Percentiles rank a stretch among this genome's conserved stretches.
These are phyloP conservation scores for Santalum album DNA, from an alignment of 164 flowering plant genomes.

Conservation along the genomic window DNA sequence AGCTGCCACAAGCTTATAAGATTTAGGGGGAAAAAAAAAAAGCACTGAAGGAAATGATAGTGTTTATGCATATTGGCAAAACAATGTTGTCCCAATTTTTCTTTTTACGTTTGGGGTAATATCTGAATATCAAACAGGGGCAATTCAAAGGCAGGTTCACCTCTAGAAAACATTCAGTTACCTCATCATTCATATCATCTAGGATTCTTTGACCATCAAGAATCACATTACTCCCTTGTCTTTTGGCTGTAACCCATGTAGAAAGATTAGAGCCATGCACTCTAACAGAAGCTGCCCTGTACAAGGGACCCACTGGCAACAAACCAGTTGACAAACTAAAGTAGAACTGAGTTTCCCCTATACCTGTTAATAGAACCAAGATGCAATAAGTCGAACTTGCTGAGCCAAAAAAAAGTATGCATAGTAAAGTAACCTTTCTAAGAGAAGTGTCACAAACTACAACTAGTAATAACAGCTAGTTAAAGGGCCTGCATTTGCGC, in stretches of 20 bases:
- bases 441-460: too few relatives aligned
- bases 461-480: too few relatives aligned
- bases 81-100: too few relatives aligned
- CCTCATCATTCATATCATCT: slow-evolving; percentile 42
- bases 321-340: slow-evolving; percentile 45
- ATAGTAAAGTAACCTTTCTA: too few relatives aligned
- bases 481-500: too few relatives aligned
- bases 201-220: slow-evolving; percentile 59
- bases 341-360: slow-evolving; percentile 50
- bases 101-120: too few relatives aligned
- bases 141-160: neutral
- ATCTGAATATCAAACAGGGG: too few relatives aligned
- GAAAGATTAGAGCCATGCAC: slow-evolving; percentile 9
- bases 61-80: too few relatives aligned
- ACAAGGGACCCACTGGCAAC: slow-evolving; percentile 42
- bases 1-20: slow-evolving; percentile 27
- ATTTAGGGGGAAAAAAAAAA: neutral
- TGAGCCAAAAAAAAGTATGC: neutral
- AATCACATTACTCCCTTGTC: slow-evolving; percentile 36
- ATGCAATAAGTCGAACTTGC: neutral
- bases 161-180: neutral
- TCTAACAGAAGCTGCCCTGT: slow-evolving; percentile 57
- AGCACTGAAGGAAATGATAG: neutral
- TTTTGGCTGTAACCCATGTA: slow-evolving; percentile 72
- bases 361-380: slow-evolving; percentile 21